Evolutionary conservation across 192 early-diverging fungal genomes (phyloP).

Genomic region (Spinellus fusiger): DNA sequence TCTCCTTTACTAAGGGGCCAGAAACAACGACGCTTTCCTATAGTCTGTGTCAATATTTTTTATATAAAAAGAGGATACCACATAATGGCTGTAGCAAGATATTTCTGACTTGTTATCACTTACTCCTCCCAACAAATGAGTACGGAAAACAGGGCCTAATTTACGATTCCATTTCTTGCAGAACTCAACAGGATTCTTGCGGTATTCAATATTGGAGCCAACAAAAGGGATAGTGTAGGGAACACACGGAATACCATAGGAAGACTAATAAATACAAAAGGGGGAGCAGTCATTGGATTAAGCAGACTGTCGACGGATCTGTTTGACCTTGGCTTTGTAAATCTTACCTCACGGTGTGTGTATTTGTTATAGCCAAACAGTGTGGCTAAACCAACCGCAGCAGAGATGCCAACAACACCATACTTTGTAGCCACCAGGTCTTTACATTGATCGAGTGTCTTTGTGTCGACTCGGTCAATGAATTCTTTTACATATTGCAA

Average conservation of each 20-base stretch:
- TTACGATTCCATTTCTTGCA: background rate
- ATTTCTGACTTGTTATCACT: background rate
- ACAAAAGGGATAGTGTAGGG: conserved; percentile 9
- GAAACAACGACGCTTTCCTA: background rate
- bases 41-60: background rate
- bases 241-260: background rate
- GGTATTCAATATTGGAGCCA: background rate
- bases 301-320: background rate
- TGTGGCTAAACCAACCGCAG: background rate
- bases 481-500: background rate
- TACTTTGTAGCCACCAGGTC: background rate
- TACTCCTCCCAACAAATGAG: background rate
- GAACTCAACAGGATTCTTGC: background rate
- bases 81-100: background rate
- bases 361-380: background rate
- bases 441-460: background rate
- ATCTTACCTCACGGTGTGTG: background rate
- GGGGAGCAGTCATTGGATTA: background rate
- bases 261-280: background rate
- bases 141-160: conserved; percentile 4
- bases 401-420: background rate
- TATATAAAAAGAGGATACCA: background rate
- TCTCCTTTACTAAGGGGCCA: background rate
- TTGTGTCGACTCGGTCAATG: background rate
- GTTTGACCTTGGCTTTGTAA: background rate